phyloP scores from a whole-genome alignment of 179 eudicot species.

The Gypsophila paniculata region DNA sequence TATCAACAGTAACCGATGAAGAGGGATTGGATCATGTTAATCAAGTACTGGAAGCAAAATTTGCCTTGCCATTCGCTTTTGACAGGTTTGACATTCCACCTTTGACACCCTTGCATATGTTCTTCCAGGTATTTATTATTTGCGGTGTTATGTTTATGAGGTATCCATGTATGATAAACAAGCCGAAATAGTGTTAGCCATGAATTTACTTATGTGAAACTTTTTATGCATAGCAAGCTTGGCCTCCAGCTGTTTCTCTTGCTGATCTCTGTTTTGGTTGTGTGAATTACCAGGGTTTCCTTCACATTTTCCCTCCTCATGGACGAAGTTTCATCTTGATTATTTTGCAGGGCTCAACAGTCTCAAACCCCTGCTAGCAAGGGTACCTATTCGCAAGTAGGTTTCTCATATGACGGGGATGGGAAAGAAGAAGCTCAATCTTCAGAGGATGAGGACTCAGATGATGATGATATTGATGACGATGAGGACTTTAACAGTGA shows the following conservation, averaged over 20 bases:
- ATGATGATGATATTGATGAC: constrained; percentile 74
- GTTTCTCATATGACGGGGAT: constrained; percentile 85
- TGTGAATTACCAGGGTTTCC: background rate
- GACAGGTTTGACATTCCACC: constrained; percentile 56
- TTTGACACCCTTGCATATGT: constrained; percentile 9
- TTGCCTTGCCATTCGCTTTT: constrained; percentile 51
- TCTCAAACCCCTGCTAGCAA: constrained; percentile 73
- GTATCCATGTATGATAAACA: background rate
- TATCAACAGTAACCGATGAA: constrained; percentile 72
- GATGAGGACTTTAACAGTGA: constrained; percentile 95
- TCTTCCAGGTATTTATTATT: constrained; percentile 12
- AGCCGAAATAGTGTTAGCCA: background rate
- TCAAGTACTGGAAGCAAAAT: constrained; percentile 88
- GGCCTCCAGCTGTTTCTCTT: background rate
- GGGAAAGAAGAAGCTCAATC: constrained; percentile 59
- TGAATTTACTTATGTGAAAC: background rate
- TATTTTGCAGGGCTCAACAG: constrained; percentile 47
- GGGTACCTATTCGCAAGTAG: constrained; percentile 95
- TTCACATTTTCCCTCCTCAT: constrained; percentile 4
- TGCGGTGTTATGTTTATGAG: background rate
- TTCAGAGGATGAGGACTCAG: constrained; percentile 70
- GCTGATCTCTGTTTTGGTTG: background rate
- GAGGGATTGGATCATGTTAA: constrained; percentile 91
- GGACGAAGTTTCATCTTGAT: background rate
- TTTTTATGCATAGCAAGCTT: background rate